Percentiles rank a stretch among this genome's conserved stretches.
Evolutionary conservation across 805 yeast species (phyloP).

Genomic region (Maudiozyma barnettii): DNA sequence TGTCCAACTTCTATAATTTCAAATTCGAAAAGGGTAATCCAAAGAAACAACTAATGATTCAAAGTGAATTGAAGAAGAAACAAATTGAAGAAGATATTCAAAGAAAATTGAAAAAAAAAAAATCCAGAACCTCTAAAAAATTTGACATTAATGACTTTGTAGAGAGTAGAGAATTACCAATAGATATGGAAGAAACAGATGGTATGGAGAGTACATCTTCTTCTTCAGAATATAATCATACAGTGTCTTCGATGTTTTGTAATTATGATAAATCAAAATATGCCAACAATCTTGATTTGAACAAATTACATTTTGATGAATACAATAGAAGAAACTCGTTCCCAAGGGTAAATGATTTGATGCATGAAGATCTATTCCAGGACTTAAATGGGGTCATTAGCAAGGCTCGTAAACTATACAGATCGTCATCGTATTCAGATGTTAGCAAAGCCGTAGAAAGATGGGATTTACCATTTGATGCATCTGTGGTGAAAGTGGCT

Average conservation of each 20-base stretch:
- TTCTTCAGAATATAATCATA: not conserved
- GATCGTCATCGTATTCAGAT: constrained; percentile 20
- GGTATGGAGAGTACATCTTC: not conserved
- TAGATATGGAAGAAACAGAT: not conserved
- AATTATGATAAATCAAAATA: constrained; percentile 5
- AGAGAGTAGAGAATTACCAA: constrained; percentile 2
- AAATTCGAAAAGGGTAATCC: constrained; percentile 22
- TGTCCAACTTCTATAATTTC: constrained; percentile 13
- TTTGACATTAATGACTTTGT: constrained; percentile 2
- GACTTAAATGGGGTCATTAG: not conserved
- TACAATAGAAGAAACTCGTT: constrained; percentile 21
- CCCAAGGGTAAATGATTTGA: constrained; percentile 11
- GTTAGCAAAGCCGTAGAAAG: constrained; percentile 18
- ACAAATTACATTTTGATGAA: constrained; percentile 17
- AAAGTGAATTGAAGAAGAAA: not conserved
- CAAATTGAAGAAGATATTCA: not conserved
- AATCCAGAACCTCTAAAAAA: not conserved
- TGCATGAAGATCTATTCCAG: not conserved
- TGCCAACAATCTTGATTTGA: not conserved
- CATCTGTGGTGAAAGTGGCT: constrained; percentile 24
- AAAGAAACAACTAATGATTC: constrained; percentile 6
- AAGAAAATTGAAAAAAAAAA: not conserved
- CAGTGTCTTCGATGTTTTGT: constrained; percentile 7
- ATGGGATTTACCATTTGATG: constrained; percentile 27
- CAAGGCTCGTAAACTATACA: constrained; percentile 5